Conservation (phyloP, 805 yeast species). For the Starmerella floricola region DNA sequence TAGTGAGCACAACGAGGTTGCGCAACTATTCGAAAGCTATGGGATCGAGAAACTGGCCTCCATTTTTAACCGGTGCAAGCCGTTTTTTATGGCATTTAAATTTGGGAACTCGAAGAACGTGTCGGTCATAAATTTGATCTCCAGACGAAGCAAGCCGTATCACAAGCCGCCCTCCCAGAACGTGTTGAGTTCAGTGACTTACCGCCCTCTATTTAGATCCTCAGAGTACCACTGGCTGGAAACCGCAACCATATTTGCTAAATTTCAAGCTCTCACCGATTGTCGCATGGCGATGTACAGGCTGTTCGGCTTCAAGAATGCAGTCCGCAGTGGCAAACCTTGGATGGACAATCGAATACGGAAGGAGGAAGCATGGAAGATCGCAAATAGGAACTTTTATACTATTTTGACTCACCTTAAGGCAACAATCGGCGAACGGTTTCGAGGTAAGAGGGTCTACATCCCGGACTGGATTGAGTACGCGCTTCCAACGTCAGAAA, state of each 20-base stretch:
- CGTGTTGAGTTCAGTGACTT: neutral
- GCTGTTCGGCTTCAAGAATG: neutral
- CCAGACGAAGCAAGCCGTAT: neutral
- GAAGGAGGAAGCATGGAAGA: neutral
- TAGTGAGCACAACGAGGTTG: neutral
- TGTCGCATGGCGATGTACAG: neutral
- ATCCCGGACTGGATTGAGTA: constrained; percentile 1
- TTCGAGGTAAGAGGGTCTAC: constrained; percentile 1
- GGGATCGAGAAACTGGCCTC: neutral
- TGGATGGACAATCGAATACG: neutral
- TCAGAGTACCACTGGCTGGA: neutral
- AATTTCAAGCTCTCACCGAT: neutral
- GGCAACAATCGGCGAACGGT: neutral
- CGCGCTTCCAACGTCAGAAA: constrained; percentile 4
- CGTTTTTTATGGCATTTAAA: constrained; percentile 1
- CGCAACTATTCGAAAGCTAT: neutral
- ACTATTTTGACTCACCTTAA: neutral
- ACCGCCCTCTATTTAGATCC: neutral
- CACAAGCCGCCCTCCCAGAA: constrained; percentile 1
- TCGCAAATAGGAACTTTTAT: neutral
- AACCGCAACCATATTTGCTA: constrained; percentile 1
- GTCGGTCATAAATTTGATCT: neutral
- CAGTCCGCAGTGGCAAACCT: neutral
- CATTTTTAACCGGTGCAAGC: constrained; percentile 4
- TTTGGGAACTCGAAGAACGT: neutral